These are phyloP conservation scores for Aciculosporium take DNA, from an alignment of 2,329 filamentous ascomycete species.

Conservation along the genomic window DNA sequence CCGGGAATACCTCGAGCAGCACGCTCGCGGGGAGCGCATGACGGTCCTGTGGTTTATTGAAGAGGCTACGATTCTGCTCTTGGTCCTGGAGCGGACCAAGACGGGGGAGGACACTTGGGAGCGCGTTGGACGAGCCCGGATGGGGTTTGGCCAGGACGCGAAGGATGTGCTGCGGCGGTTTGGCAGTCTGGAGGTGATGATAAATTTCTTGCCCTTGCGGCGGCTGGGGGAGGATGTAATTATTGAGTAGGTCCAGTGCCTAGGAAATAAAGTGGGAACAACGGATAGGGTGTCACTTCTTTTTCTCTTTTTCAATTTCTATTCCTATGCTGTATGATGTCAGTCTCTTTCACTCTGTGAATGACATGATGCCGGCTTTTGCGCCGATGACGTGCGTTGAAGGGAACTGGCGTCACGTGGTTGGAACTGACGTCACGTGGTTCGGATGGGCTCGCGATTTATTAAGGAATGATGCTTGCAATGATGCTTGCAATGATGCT, in stretches of 20 bases:
- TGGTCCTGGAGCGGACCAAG: constrained; percentile 17
- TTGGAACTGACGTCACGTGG: too few relatives aligned
- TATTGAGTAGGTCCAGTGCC: constrained; percentile 17
- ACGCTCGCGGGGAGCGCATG: constrained; percentile 22
- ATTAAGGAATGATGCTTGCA: background rate
- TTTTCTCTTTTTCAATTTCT: too few relatives aligned
- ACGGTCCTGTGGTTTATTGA: constrained; percentile 23
- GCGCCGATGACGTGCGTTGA: too few relatives aligned
- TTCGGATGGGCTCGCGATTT: too few relatives aligned
- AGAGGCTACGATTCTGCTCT: constrained; percentile 19
- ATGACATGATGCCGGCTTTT: too few relatives aligned
- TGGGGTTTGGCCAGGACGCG: constrained; percentile 19
- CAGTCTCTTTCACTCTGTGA: too few relatives aligned
- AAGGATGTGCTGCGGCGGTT: constrained; percentile 19
- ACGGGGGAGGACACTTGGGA: constrained; percentile 18
- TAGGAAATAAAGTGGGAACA: background rate
- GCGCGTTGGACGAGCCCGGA: constrained; percentile 21
- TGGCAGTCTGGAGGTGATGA: constrained; percentile 17
- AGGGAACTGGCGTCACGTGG: too few relatives aligned
- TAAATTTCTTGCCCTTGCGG: constrained; percentile 18
- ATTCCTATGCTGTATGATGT: too few relatives aligned
- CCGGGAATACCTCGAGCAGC: constrained; percentile 19
- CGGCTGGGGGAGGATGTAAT: constrained; percentile 19
- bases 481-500: background rate
- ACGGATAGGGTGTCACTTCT: too few relatives aligned